Base-by-base conservation (phyloP, 2,329 filamentous ascomycete species). In the Fusarium albidum region DNA sequence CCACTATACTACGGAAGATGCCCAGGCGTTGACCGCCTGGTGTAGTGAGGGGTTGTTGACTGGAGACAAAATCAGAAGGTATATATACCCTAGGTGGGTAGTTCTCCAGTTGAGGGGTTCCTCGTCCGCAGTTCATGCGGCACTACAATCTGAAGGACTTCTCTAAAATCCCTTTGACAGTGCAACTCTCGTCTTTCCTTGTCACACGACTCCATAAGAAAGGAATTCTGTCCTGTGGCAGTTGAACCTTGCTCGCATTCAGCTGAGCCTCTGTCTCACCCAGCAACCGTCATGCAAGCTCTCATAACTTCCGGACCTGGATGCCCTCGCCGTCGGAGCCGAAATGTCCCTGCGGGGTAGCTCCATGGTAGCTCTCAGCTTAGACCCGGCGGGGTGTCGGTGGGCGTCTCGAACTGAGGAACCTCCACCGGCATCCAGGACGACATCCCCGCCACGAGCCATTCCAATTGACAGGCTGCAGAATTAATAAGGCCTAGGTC, bases 1-100 rank as follows among this genome's bases (percentile, higher is more conserved):
- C 44, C 44, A 48, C 45, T 48, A 48, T 48, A 48, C 45, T 48
- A 48, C 45, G 45, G 45, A 48, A 48, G 45, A 48, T 48, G 45
- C 6, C 13, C 45, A 48, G 18, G 35, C 28, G 45, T 48, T 41
- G 45, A 33, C 15, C 45, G 18, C 45, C 45, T 34, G 45, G 17
- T 48, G 45, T 48, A 48, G 45, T 41, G 35, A 13, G 29, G 44
- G 44, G 28, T 13, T 8, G 37, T 26, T 41, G 45, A 21, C 10
- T 10, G 12, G 13, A 11, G 27, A 5, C 10, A 4, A 5, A 12
- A 12, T 18, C 6, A 11, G 5, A 4, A 1, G 3, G 9, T 9
- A 3, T 34, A 48, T 48, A 48, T 48, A 48, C 6, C 18, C 13
- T 34, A 7, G 11, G 2, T 31, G 14, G 7, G 7, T 21, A 21